A percentile compares a stretch with the other conserved stretches of the same genome.
Evolutionary conservation across 2,329 filamentous ascomycete genomes (phyloP).

Genomic region (Fusarium pseudocircinatum): DNA sequence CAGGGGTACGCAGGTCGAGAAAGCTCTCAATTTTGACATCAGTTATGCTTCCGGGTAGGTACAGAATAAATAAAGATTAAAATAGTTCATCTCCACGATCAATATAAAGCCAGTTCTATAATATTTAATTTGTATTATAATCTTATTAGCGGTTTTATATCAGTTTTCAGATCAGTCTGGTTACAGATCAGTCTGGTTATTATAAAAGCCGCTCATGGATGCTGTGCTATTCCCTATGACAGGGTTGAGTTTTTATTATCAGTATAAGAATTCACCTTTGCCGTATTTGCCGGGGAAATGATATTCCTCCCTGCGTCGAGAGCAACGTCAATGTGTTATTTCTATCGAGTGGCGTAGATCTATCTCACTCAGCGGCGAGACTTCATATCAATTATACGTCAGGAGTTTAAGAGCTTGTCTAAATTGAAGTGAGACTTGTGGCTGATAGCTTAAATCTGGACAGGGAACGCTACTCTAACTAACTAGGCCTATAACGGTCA

Average conservation of each 20-base stretch:
- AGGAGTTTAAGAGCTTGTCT: background rate
- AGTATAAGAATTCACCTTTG: too few species aligned
- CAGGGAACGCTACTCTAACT: fast-evolving
- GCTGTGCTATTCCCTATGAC: fast-evolving
- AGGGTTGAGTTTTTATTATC: background rate
- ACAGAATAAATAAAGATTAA: background rate
- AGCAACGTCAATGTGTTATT: too few species aligned
- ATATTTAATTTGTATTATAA: fast-evolving
- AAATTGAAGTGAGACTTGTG: background rate
- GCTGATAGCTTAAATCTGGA: background rate
- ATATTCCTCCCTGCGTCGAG: too few species aligned
- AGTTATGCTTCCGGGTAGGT: background rate
- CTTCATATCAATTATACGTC: too few species aligned
- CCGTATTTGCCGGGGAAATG: too few species aligned
- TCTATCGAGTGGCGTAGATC: too few species aligned
- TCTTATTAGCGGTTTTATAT: fast-evolving
- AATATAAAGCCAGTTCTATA: background rate
- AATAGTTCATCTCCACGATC: background rate
- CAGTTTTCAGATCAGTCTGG: fast-evolving
- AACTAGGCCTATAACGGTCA: background rate
- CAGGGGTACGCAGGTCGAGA: background rate
- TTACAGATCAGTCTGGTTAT: too few species aligned
- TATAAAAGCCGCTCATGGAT: fast-evolving
- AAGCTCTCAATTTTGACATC: background rate
- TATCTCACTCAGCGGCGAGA: too few species aligned